Evolutionary conservation across 2,329 filamentous ascomycete species (phyloP).

Genomic region (Colletotrichum lentis): DNA sequence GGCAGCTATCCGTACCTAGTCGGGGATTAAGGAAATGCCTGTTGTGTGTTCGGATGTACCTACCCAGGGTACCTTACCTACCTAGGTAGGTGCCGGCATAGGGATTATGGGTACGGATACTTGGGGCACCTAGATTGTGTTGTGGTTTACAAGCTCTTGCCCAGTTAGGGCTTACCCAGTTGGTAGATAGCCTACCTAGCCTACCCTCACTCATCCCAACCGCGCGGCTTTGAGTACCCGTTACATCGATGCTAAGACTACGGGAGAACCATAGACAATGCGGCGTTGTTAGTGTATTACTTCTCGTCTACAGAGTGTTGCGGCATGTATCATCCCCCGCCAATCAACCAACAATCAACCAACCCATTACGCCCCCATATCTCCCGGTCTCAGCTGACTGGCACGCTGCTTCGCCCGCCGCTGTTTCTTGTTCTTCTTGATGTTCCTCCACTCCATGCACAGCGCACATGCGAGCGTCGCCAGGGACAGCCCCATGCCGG

Average conservation of each 20-base stretch:
- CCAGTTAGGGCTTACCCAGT: no score
- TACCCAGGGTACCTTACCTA: no score
- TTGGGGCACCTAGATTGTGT: neutral
- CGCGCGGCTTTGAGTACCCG: neutral
- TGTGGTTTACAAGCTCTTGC: neutral
- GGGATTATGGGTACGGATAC: no score
- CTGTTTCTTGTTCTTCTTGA: slow-evolving; percentile 60
- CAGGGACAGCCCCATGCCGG: slow-evolving; percentile 64
- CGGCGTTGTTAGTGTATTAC: neutral
- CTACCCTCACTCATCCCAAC: neutral
- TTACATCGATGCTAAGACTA: neutral
- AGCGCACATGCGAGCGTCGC: slow-evolving; percentile 65
- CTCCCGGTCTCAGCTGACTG: slow-evolving; percentile 15
- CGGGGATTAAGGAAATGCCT: neutral
- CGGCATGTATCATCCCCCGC: neutral
- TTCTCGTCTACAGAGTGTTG: neutral
- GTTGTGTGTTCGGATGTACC: neutral
- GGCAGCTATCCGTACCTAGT: neutral
- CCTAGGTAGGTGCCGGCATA: no score
- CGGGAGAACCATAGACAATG: no score
- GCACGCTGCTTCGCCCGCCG: slow-evolving; percentile 21
- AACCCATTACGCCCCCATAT: slow-evolving; percentile 8
- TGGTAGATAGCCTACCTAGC: neutral
- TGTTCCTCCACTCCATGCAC: slow-evolving; percentile 72
- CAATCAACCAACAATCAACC: neutral